These are phyloP conservation scores for Phytophthora pistaciae DNA, from an alignment of 352 stramenopile genomes.

Conservation along the genomic window DNA sequence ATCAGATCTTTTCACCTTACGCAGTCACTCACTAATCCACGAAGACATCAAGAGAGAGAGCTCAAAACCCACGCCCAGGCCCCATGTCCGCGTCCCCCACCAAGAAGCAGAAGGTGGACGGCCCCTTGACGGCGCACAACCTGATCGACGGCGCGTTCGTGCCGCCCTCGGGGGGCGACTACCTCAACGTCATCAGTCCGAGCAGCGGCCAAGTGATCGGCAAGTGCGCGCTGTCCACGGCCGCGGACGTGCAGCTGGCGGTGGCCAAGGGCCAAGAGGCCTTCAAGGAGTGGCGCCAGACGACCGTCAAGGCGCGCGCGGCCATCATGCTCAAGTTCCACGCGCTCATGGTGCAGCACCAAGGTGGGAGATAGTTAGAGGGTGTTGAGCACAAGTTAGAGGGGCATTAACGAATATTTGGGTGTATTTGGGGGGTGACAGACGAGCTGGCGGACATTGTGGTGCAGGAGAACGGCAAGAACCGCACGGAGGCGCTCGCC, in stretches of 20 bases:
- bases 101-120: constrained; percentile 30
- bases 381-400: not conserved
- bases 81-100: constrained; percentile 17
- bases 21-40: not conserved
- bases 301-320: constrained; percentile 96
- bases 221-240: constrained; percentile 81
- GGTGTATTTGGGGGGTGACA: constrained; percentile 12
- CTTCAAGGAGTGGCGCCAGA: constrained; percentile 90
- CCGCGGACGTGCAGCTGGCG: constrained; percentile 88
- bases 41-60: not conserved
- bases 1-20: not conserved
- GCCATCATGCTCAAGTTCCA: constrained; percentile 98
- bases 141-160: constrained; percentile 77
- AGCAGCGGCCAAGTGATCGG: constrained; percentile 78
- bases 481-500: constrained; percentile 96
- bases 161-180: constrained; percentile 43
- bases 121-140: constrained; percentile 56
- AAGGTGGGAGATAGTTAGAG: constrained; percentile 38
- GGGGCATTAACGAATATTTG: not conserved
- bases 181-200: constrained; percentile 75
- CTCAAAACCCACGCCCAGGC: too few relatives aligned
- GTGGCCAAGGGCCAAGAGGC: constrained; percentile 82
- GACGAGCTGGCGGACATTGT: constrained; percentile 95
- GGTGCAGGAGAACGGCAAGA: constrained; percentile 97
- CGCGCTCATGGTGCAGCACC: constrained; percentile 90